These are phyloP conservation scores for Heliamphora pulchella DNA, from an alignment of 179 eudicot species.

Conservation along the genomic window DNA sequence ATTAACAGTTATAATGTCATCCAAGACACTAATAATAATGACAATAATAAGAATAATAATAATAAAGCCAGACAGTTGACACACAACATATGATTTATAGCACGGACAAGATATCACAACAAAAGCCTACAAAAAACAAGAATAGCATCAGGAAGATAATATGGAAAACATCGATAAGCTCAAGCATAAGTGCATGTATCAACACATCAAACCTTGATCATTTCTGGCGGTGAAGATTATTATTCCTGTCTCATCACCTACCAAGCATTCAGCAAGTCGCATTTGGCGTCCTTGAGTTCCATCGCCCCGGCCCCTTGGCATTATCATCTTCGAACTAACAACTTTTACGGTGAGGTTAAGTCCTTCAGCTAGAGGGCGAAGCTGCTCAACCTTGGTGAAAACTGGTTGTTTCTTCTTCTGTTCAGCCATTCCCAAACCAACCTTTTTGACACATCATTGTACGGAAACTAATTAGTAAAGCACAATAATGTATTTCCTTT, in stretches of 20 bases:
- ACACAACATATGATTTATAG: neutral
- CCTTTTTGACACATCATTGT: neutral
- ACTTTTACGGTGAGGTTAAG: slow-evolving; percentile 69
- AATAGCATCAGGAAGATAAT: neutral
- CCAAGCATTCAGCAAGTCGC: slow-evolving; percentile 59
- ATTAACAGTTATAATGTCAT: neutral
- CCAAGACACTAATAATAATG: neutral
- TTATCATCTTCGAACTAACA: slow-evolving; percentile 54
- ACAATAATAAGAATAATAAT: too few relatives aligned
- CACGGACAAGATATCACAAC: neutral
- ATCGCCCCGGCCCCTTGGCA: slow-evolving; percentile 56
- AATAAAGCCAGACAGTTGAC: too few relatives aligned
- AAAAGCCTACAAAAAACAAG: too few relatives aligned
- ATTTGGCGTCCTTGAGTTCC: slow-evolving; percentile 48
- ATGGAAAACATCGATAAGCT: neutral
- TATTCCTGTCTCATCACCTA: slow-evolving; percentile 47
- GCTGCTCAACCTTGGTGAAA: slow-evolving; percentile 60
- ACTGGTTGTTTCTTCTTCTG: slow-evolving; percentile 50
- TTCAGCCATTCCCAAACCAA: slow-evolving; percentile 56
- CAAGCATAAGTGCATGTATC: neutral
- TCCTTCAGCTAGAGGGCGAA: slow-evolving; percentile 66
- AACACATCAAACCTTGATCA: slow-evolving; percentile 35
- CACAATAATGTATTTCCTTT: neutral
- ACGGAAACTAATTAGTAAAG: neutral
- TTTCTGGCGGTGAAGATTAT: slow-evolving; percentile 43